Percentiles rank a stretch among this genome's conserved stretches.
These are phyloP conservation scores for Vigna unguiculata DNA, from an alignment of 306 rosid genomes.

Conservation along the genomic window DNA sequence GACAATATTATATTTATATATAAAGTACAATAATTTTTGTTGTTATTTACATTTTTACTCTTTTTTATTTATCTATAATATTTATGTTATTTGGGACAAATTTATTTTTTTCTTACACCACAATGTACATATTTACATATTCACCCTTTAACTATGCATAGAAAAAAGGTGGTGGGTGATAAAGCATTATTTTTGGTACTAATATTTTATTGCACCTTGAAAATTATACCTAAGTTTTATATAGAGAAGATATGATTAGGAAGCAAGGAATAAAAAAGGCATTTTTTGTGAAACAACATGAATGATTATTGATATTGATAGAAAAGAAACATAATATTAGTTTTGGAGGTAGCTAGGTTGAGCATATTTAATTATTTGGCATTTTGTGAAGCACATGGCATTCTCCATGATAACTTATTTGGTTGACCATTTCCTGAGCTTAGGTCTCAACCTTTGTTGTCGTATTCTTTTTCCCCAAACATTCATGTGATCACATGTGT, in stretches of 20 bases:
- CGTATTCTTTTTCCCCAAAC: constrained; percentile 53
- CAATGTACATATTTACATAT: too few species aligned
- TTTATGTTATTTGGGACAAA: too few species aligned
- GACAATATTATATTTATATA: too few species aligned
- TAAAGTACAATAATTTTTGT: too few species aligned
- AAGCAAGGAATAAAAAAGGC: neutral
- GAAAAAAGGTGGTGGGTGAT: too few species aligned
- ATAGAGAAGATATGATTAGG: neutral
- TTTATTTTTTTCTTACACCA: too few species aligned
- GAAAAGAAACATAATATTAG: neutral
- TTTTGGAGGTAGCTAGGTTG: constrained; percentile 51
- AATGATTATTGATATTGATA: constrained; percentile 3
- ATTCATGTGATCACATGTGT: constrained; percentile 83
- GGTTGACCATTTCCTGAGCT: constrained; percentile 55
- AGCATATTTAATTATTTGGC: constrained; percentile 29
- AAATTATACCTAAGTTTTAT: too few species aligned
- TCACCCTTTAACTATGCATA: too few species aligned
- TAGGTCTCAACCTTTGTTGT: constrained; percentile 44
- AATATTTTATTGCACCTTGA: too few species aligned
- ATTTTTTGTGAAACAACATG: neutral
- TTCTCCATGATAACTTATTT: constrained; percentile 44
- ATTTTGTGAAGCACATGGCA: constrained; percentile 63
- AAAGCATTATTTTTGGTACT: too few species aligned
- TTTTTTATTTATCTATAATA: too few species aligned
- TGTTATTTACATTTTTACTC: too few species aligned